Base-by-base conservation (phyloP, 2,329 filamentous ascomycete species). In the Ophiocordyceps robertsii region DNA sequence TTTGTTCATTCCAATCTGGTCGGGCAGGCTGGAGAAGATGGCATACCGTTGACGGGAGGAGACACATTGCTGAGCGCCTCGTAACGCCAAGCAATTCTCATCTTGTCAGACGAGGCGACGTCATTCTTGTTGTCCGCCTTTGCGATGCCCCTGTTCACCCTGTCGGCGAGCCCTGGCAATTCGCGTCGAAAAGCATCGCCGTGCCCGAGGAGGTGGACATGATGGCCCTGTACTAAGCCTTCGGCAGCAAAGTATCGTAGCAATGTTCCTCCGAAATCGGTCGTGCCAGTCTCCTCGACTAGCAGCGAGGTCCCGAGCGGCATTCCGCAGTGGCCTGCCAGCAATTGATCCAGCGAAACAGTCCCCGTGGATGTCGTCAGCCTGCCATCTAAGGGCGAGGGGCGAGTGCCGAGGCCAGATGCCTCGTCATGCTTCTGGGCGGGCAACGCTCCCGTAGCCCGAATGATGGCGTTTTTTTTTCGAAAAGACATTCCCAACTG, bases 1-100 rank as follows among this genome's bases (percentile, higher is more conserved):
- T 11, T 2, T 27, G 6, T 27, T 27, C 6, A 27, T 27, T 27
- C 24, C 24, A 4, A 7, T 7, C 2, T 27, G 3, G 24, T 27
- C 24, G 24, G 19, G 24, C 24, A 27, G 24, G 19, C 19, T 3
- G 19, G 14, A 13, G 17, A 21, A 16, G 5, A 27, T 21, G n/a
- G 35, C 44, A 39, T 38, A 44, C 48, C 47, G 16, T 32, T 43
- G 17, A 39, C 31, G 14, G 44, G 38, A 16, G 33, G 27, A 21
- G 41, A 35, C 10, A 83, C 51, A 43, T 62, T 82, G 14, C 84
- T 83, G 42, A 96, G 63, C 30, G 79, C 75, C 62, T 96, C 89
- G 64, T 98, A 98, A 60, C 92, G 75, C 92, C 92, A 98, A 4
- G 92, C 92, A 67, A 98, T 98, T 67, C 95, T 96, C 92, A 98